Base-by-base conservation (phyloP, 306 rosid genomes). In the Nissolia schottii region DNA sequence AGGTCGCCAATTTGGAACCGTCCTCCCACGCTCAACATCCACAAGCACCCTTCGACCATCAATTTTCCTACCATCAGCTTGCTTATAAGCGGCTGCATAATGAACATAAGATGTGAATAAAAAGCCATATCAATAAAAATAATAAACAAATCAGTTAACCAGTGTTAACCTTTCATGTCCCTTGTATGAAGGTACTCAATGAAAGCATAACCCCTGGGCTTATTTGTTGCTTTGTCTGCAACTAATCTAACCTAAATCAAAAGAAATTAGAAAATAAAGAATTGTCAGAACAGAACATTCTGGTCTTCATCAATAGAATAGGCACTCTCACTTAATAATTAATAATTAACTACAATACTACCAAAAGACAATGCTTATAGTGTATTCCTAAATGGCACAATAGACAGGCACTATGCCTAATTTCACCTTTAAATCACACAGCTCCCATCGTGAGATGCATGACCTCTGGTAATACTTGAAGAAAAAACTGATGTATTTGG, bases 331-430 rank as follows among this genome's bases (percentile, higher is more conserved):
- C 77, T 34, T 62, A 18, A 54, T 19, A 71, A 72, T 63, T 71
- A 51, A 58, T 28, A n/a, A n/a, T n/a, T n/a, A n/a, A n/a, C n/a
- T 38, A 55, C 22, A 79, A 23, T 55, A 40, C 71, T 27, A 18
- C 67, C 64, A 73, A 60, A 59, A 78, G 7, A 63, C 76, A 58
- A 38, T 71, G 62, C 72, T 74, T 64, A 60, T 37, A 65, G 53
- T 67, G 71, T 74, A 87, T 84, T 91, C 96, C 95, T 88, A 95
- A 79, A 87, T 82, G 96, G 99, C 99, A 95, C 97, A 96, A 96
- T 97, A 89, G 97, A 83, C 93, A 85, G 97, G 97, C 97, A 81
- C 96, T 89, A 85, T 90, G 99, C 99, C 99, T 89, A 85, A 84
- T 87, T 87, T 95, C 99, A 95, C 99, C 99, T 95, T 95, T 83